Percentiles rank a stretch among this genome's conserved stretches.
Evolutionary conservation across 805 yeast genomes (phyloP).

Genomic region (Starmerella sirachaensis): DNA sequence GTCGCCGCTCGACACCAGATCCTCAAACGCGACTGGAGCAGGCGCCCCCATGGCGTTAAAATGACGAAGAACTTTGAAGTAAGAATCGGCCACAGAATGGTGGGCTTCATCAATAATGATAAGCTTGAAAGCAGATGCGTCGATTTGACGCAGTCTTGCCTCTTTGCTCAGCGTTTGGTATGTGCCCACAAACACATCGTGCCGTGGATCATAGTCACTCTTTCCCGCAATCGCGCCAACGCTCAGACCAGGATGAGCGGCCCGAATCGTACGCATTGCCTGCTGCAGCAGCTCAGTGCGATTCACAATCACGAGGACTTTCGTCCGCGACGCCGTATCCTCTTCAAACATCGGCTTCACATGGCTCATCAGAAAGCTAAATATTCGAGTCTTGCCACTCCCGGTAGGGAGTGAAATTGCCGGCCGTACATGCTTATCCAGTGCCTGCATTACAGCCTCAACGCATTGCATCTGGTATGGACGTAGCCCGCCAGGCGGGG

Average conservation of each 20-base stretch:
- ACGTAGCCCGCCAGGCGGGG: no score
- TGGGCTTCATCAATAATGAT: conserved; percentile 87
- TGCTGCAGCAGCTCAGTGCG: conserved; percentile 68
- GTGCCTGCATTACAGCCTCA: conserved; percentile 38
- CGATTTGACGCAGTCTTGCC: conserved; percentile 39
- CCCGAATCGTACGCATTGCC: conserved; percentile 41
- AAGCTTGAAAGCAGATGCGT: conserved; percentile 52
- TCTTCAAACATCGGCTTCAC: conserved; percentile 27
- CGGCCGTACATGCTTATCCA: conserved; percentile 42
- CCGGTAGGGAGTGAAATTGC: conserved; percentile 89
- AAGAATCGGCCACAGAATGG: conserved; percentile 68
- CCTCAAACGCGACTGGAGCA: conserved; percentile 5
- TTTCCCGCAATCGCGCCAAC: conserved; percentile 65
- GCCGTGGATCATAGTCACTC: conserved; percentile 28
- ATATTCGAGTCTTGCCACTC: conserved; percentile 83
- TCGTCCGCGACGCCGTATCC: conserved; percentile 25
- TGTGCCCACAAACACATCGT: conserved; percentile 64
- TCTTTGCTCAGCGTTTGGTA: conserved; percentile 50
- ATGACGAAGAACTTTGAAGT: conserved; percentile 44
- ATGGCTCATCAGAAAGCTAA: conserved; percentile 27
- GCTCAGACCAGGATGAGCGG: conserved; percentile 37
- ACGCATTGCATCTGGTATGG: conserved; percentile 65
- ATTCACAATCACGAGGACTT: conserved; percentile 59
- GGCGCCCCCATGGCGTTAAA: conserved; percentile 32
- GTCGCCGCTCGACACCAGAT: background rate